These are phyloP conservation scores for Casuarina equisetifolia DNA, from an alignment of 306 rosid genomes.

Conservation along the genomic window DNA sequence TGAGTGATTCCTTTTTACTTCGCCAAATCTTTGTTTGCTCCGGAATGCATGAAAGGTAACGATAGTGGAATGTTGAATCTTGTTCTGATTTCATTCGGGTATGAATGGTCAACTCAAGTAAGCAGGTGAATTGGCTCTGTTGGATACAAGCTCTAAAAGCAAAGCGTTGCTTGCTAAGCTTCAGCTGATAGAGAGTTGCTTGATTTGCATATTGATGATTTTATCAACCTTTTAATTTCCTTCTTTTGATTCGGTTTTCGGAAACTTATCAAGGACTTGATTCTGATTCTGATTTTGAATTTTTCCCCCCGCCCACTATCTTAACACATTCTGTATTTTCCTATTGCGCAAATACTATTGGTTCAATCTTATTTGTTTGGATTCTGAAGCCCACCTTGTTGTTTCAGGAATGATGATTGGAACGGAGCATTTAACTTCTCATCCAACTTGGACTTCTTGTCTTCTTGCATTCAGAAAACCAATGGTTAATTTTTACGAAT, in stretches of 20 bases:
- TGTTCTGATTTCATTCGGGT: not conserved
- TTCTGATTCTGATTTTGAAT: not conserved
- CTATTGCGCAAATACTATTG: not conserved
- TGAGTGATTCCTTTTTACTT: slow-evolving; percentile 33
- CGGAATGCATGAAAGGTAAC: not conserved
- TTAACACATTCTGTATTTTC: not conserved
- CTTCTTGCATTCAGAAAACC: slow-evolving; percentile 75
- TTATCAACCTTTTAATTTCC: not conserved
- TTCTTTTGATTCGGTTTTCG: not conserved
- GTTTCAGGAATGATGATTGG: slow-evolving; percentile 87
- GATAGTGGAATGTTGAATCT: not conserved
- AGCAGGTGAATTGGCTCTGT: not conserved
- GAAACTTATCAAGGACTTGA: not conserved
- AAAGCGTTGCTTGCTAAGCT: not conserved
- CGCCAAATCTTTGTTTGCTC: not conserved
- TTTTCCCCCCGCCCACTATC: not conserved
- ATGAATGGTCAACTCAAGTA: not conserved
- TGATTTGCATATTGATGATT: not conserved
- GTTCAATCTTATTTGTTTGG: not conserved
- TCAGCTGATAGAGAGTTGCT: not conserved
- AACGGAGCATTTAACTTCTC: slow-evolving; percentile 81
- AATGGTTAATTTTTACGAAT: slow-evolving; percentile 47
- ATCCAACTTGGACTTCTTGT: slow-evolving; percentile 68
- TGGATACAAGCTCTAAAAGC: not conserved
- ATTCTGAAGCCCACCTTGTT: slow-evolving; percentile 27